phyloP scores from a whole-genome alignment of 2,329 filamentous ascomycete species.

The Neonectria sp. region DNA sequence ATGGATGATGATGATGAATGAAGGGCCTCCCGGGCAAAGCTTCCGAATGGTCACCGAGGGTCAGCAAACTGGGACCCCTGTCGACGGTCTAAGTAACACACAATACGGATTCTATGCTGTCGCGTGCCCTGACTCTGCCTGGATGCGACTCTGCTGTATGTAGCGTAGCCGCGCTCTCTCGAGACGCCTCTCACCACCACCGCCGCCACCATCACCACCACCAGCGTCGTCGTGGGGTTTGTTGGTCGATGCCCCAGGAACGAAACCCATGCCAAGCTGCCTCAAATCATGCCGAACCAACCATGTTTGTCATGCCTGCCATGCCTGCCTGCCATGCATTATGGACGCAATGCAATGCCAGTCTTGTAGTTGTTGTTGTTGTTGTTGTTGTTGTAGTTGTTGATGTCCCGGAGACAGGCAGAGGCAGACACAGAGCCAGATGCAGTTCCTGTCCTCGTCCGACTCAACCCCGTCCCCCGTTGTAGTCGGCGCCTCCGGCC shows the following conservation, averaged over 20 bases:
- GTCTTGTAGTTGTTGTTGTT: no score
- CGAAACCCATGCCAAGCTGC: conserved; percentile 1
- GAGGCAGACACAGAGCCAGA: no score
- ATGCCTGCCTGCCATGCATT: neutral
- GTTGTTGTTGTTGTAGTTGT: no score
- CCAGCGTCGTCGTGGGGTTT: neutral
- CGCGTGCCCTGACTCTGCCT: conserved; percentile 2
- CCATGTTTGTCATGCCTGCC: conserved; percentile 1
- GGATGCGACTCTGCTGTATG: no score
- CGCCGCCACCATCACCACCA: neutral
- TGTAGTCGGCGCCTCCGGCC: conserved; percentile 80
- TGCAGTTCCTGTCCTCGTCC: neutral
- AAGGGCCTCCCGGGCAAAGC: conserved; percentile 9
- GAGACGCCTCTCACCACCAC: neutral
- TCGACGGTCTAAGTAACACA: neutral
- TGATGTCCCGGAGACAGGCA: neutral
- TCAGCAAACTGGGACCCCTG: conserved; percentile 22
- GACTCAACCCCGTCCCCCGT: conserved; percentile 71
- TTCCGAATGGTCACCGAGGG: conserved; percentile 31
- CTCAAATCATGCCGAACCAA: conserved; percentile 1
- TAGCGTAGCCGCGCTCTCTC: neutral
- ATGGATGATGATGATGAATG: conserved; percentile 19
- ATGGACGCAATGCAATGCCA: neutral
- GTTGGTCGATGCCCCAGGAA: neutral
- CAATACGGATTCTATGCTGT: neutral